phyloP scores from a whole-genome alignment of 1,139 yeast genomes.

The Geotrichum aggregatum region DNA sequence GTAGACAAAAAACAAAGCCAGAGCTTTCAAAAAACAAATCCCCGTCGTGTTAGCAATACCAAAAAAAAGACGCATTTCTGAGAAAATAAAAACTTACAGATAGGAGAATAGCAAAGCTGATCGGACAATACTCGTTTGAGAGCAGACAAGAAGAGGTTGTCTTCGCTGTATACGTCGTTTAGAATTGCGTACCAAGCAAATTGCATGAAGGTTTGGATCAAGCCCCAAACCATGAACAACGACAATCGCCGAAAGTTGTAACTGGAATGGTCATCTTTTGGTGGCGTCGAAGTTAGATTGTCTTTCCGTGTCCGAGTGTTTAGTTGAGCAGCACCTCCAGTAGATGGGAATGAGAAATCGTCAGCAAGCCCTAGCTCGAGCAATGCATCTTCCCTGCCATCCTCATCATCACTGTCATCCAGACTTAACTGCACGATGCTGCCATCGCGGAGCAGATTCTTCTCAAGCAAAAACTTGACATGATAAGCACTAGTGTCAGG shows the following conservation, averaged over 20 bases:
- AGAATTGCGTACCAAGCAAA: constrained; percentile 85
- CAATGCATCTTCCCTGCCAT: constrained; percentile 31
- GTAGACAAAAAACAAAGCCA: constrained; percentile 76
- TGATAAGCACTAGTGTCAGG: constrained; percentile 26
- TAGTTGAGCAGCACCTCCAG: constrained; percentile 21
- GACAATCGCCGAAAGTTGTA: constrained; percentile 69
- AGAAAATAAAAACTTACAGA: constrained; percentile 38
- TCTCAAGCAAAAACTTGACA: constrained; percentile 35
- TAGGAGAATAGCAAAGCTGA: constrained; percentile 83
- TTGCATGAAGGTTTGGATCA: constrained; percentile 74
- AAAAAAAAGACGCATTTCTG: too few species aligned
- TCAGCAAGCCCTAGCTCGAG: constrained; percentile 36
- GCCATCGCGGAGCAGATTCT: constrained; percentile 26
- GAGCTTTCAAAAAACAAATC: too few species aligned
- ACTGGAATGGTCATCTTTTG: constrained; percentile 24
- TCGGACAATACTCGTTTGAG: constrained; percentile 84
- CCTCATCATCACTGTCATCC: constrained; percentile 6
- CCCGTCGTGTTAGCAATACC: neutral
- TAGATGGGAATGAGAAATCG: constrained; percentile 23
- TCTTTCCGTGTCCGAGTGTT: constrained; percentile 32
- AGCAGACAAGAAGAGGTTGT: constrained; percentile 78
- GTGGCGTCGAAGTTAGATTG: constrained; percentile 39
- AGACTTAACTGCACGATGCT: neutral
- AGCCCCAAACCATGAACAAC: constrained; percentile 81
- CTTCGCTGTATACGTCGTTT: constrained; percentile 64